These are phyloP conservation scores for Aspergillus sparsus DNA, from an alignment of 495 filamentous ascomycete species.

Conservation along the genomic window DNA sequence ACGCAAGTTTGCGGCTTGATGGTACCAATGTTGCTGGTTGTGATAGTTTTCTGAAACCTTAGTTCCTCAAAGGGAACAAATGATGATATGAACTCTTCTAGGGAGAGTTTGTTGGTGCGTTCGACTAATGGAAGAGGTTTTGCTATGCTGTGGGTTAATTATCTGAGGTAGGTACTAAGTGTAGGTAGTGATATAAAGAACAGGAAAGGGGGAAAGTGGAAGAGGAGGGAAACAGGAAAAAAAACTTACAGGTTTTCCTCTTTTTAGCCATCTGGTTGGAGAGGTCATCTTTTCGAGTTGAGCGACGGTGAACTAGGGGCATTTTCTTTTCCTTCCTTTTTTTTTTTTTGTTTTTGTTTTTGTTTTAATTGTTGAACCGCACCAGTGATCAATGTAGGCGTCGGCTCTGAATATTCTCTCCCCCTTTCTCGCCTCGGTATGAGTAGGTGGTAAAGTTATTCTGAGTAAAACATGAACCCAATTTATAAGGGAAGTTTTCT, in stretches of 20 bases:
- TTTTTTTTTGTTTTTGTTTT: too few relatives aligned
- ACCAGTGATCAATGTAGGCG: too few relatives aligned
- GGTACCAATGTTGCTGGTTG: too few relatives aligned
- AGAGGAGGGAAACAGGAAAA: neutral
- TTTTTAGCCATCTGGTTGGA: neutral
- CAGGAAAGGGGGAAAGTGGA: neutral
- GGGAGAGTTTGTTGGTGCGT: constrained; percentile 41
- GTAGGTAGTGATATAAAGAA: neutral
- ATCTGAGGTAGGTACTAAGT: neutral
- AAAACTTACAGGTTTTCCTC: neutral
- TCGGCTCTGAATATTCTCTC: too few relatives aligned
- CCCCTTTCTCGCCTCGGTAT: too few relatives aligned
- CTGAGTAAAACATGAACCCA: too few relatives aligned
- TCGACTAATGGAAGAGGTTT: constrained; percentile 41
- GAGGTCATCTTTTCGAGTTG: neutral
- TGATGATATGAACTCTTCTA: constrained; percentile 35
- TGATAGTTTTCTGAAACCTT: constrained; percentile 6
- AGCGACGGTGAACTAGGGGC: constrained; percentile 6
- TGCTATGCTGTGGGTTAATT: constrained; percentile 15
- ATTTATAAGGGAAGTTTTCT: too few relatives aligned
- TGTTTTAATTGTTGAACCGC: too few relatives aligned
- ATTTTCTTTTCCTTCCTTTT: too few relatives aligned
- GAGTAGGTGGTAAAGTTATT: too few relatives aligned
- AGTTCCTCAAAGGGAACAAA: constrained; percentile 31
- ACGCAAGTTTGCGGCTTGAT: too few relatives aligned